These are phyloP conservation scores for Tolypocladium pustulatum DNA, from an alignment of 2,329 filamentous ascomycete species.

Conservation along the genomic window DNA sequence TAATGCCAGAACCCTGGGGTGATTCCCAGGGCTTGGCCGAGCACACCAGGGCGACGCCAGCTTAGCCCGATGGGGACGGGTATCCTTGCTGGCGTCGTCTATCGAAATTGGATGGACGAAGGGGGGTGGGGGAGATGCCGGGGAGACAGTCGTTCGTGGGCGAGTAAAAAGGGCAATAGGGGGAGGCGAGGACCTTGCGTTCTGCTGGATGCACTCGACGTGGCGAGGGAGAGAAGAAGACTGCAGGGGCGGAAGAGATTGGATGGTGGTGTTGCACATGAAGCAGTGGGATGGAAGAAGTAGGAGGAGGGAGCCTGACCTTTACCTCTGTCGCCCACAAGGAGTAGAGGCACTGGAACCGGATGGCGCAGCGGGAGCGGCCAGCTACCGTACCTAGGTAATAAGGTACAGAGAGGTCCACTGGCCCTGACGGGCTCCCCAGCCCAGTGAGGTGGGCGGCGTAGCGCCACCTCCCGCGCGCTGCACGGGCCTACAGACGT, in stretches of 20 bases:
- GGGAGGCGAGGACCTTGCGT: background rate
- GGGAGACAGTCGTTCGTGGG: background rate
- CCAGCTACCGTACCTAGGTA: no score
- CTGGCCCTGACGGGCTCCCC: background rate
- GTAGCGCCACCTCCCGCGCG: background rate
- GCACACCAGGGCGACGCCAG: background rate
- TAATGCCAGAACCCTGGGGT: background rate
- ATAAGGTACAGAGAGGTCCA: background rate
- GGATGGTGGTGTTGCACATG: background rate
- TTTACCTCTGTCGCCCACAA: no score
- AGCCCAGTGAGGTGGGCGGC: background rate
- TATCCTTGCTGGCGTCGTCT: constrained; percentile 1
- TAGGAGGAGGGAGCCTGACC: no score
- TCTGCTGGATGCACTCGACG: background rate
- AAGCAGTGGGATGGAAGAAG: background rate
- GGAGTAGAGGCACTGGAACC: no score
- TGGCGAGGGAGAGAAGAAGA: background rate
- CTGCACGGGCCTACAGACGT: background rate
- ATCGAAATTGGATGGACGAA: constrained; percentile 1
- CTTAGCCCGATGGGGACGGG: background rate
- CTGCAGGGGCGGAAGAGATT: background rate
- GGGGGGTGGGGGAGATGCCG: background rate
- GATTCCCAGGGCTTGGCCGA: background rate
- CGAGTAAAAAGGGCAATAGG: background rate
- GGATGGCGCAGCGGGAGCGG: background rate